These are phyloP conservation scores for Botryotinia calthae DNA, from an alignment of 2,329 filamentous ascomycete genomes.

Conservation along the genomic window DNA sequence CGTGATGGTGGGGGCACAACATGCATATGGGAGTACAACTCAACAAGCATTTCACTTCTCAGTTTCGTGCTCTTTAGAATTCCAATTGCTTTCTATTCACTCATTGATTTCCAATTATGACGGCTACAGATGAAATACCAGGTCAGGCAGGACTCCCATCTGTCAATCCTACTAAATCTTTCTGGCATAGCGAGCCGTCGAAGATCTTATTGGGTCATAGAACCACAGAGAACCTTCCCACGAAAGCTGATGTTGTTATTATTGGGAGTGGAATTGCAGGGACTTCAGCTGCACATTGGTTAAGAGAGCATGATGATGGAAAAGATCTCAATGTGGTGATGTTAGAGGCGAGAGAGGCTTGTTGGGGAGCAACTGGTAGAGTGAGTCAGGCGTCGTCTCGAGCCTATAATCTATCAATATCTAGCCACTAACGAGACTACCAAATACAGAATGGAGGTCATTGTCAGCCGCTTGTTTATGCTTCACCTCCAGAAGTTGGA, in stretches of 20 bases:
- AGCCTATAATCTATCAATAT: slow-evolving; percentile 8
- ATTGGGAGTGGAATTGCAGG: slow-evolving; percentile 76
- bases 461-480: slow-evolving; percentile 70
- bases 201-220: slow-evolving; percentile 62
- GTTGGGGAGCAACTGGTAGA: slow-evolving; percentile 79
- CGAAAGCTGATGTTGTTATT: slow-evolving; percentile 64
- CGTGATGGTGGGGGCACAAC: background rate
- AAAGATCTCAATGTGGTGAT: slow-evolving; percentile 58
- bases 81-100: background rate
- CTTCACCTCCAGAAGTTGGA: slow-evolving; percentile 56
- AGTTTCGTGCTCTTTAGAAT: background rate
- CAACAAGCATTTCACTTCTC: background rate
- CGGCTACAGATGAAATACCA: background rate
- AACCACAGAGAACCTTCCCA: slow-evolving; percentile 62
- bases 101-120: background rate
- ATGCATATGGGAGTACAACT: background rate
- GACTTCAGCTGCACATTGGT: slow-evolving; percentile 64
- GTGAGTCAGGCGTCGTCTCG: slow-evolving; percentile 47
- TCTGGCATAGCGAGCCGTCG: slow-evolving; percentile 72
- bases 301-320: slow-evolving; percentile 48
- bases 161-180: slow-evolving; percentile 59
- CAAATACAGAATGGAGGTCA: slow-evolving; percentile 63
- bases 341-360: slow-evolving; percentile 76
- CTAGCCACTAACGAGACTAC: background rate
- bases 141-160: slow-evolving; percentile 51